Evolutionary conservation across 108 stramenopile genomes (phyloP), one percentile per base, ranked within the genome.

Genomic region (Nitzschia inconspicua): DNA sequence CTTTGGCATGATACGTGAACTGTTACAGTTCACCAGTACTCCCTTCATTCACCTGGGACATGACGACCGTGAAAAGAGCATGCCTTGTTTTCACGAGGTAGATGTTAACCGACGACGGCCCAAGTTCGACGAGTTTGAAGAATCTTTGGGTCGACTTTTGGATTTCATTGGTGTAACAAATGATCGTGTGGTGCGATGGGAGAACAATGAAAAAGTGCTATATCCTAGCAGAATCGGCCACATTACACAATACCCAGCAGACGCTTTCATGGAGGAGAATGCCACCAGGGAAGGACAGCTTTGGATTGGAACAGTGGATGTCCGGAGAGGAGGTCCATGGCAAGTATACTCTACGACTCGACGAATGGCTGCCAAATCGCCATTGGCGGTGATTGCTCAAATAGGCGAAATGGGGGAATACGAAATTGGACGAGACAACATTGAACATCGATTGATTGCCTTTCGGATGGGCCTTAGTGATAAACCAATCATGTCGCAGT

Each of bases 31-130:
- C 13, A 44, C 64, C 4, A 65, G 51, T 11, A 72, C 50, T 29
- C 26, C 32, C 16, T 64, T 56, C 42, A 42, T 72, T 34, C 70
- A 72, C 29, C 36, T 72, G n/a, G 70, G 70, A n/a, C 58, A 34
- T 32, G 70, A 72, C 35, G 70, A 72, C 20, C 32, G 70, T 8
- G 24, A 58, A 29, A 20, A 23, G 16, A 66, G 31, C 20, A 39
- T 39, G 2, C 60, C 27, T 10, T 72, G 70, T 42, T 58, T 52
- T 53, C 24, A 36, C 16, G 70, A 72, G 30, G 40, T 39, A 20
- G 5, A n/a, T 19, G 22, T 30, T 10, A 31, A 24, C 18, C 34
- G 22, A 20, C 14, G 3, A n/a, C 9, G 26, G 6, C 47, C 40
- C 5, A 39, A 36, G 19, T 68, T 51, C 40, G 48, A 39, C 2